Evolutionary conservation across 441 rosid species (phyloP).

Genomic region (Gossypium gossypioides): DNA sequence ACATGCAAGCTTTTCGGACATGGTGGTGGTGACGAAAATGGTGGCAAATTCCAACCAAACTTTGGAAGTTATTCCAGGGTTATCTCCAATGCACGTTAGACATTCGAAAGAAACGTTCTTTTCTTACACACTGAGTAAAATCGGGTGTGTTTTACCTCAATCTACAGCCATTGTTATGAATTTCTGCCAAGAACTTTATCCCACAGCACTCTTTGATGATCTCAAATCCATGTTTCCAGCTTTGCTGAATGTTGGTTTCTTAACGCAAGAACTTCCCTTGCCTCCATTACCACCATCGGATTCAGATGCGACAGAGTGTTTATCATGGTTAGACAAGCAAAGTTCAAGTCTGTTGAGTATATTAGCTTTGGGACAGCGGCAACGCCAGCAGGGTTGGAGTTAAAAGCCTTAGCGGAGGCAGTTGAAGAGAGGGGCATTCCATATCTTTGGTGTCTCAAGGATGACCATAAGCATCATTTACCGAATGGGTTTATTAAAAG

Average conservation of each 20-base stretch:
- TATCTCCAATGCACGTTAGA: slow-evolving; percentile 30
- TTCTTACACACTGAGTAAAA: slow-evolving; percentile 32
- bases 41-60: slow-evolving; percentile 10
- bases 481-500: slow-evolving; percentile 36
- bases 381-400: slow-evolving; percentile 27
- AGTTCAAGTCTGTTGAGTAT: neutral
- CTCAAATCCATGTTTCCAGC: slow-evolving; percentile 31
- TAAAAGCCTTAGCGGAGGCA: slow-evolving; percentile 38
- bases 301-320: slow-evolving; percentile 14
- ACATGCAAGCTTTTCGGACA: slow-evolving; percentile 5
- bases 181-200: slow-evolving; percentile 48
- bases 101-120: slow-evolving; percentile 29
- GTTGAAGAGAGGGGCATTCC: slow-evolving; percentile 32
- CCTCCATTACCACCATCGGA: neutral
- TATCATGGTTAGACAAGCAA: slow-evolving; percentile 13
- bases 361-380: slow-evolving; percentile 12
- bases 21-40: neutral
- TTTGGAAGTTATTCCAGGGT: slow-evolving; percentile 38
- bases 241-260: slow-evolving; percentile 43
- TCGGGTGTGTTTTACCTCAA: slow-evolving; percentile 35
- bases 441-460: slow-evolving; percentile 47
- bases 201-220: slow-evolving; percentile 18
- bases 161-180: slow-evolving; percentile 44
- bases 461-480: slow-evolving; percentile 16
- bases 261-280: slow-evolving; percentile 18